Conservation (phyloP, 208 protist genomes). For the Leishmania turanica region DNA sequence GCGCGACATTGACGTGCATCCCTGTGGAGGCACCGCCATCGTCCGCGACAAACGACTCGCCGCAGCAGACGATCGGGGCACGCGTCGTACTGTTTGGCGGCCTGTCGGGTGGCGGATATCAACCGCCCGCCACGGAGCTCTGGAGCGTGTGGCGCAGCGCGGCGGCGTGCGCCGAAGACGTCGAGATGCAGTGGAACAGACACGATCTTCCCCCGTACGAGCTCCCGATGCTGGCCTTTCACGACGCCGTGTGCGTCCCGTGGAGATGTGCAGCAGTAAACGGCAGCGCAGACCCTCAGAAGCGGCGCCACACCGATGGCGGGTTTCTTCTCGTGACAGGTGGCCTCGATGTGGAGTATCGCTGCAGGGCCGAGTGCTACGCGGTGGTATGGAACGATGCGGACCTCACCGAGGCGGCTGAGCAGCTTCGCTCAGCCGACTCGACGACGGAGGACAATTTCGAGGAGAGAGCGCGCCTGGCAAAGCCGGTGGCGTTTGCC, state of each 20-base stretch:
- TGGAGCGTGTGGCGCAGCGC: constrained; percentile 39
- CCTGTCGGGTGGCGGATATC: constrained; percentile 27
- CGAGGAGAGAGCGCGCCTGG: constrained; percentile 10
- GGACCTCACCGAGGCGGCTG: not conserved
- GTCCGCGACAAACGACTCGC: not conserved
- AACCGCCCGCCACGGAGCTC: constrained; percentile 33
- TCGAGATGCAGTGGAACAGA: constrained; percentile 31
- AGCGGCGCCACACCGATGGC: constrained; percentile 3
- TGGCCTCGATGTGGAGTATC: constrained; percentile 59
- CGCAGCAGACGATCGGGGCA: constrained; percentile 9
- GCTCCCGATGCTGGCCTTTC: constrained; percentile 47
- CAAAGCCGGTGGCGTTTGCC: constrained; percentile 11
- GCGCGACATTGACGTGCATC: constrained; percentile 46
- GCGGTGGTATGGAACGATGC: constrained; percentile 49
- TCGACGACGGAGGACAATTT: not conserved
- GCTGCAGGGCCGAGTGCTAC: constrained; percentile 52
- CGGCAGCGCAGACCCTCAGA: not conserved
- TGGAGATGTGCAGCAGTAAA: not conserved
- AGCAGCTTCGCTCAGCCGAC: not conserved
- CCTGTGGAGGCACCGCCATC: constrained; percentile 6
- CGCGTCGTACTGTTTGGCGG: constrained; percentile 35
- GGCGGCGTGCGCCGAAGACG: constrained; percentile 1
- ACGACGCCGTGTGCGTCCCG: constrained; percentile 40
- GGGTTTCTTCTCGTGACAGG: constrained; percentile 60
- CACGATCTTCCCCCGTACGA: constrained; percentile 43